These are phyloP conservation scores for Durio zibethinus DNA, from an alignment of 345 rosid genomes.

Conservation along the genomic window DNA sequence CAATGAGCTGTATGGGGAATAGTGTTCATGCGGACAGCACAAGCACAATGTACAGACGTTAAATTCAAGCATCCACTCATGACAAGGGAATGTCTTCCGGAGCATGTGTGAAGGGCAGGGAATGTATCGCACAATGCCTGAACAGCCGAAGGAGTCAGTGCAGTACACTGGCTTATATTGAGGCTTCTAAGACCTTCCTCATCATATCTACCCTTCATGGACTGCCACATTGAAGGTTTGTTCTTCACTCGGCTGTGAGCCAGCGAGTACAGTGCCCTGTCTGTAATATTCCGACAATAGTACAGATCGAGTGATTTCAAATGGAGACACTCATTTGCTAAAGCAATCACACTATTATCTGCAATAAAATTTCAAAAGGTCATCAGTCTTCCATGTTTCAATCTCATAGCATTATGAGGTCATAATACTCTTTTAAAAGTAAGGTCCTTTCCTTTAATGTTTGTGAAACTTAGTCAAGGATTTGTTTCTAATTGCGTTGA, in stretches of 20 bases:
- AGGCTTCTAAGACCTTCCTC: slow-evolving; percentile 84
- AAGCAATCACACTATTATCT: slow-evolving; percentile 88
- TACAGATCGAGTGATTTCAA: slow-evolving; percentile 75
- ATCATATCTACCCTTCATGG: slow-evolving; percentile 44
- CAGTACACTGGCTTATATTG: slow-evolving; percentile 98
- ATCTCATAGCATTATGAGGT: background rate
- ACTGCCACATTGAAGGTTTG: slow-evolving; percentile 54
- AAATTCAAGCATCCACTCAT: slow-evolving; percentile 92
- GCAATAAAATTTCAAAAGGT: slow-evolving; percentile 15
- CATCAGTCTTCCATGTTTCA: background rate
- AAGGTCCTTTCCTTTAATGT: background rate
- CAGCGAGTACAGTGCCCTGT: slow-evolving; percentile 79
- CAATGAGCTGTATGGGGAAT: slow-evolving; percentile 59
- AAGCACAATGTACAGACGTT: slow-evolving; percentile 91
- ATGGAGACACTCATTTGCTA: slow-evolving; percentile 76
- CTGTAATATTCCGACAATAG: slow-evolving; percentile 91
- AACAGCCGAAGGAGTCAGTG: slow-evolving; percentile 88
- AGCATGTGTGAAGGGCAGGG: slow-evolving; percentile 96
- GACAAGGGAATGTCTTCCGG: slow-evolving; percentile 89
- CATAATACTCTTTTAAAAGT: background rate
- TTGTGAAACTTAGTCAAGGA: background rate
- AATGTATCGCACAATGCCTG: slow-evolving; percentile 91
- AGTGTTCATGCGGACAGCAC: slow-evolving; percentile 55
- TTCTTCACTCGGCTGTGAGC: slow-evolving; percentile 69
- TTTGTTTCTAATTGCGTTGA: too few relatives aligned